These are phyloP conservation scores for Arthromyces matolae DNA, from an alignment of 768 basidiomycete genomes.

Conservation along the genomic window DNA sequence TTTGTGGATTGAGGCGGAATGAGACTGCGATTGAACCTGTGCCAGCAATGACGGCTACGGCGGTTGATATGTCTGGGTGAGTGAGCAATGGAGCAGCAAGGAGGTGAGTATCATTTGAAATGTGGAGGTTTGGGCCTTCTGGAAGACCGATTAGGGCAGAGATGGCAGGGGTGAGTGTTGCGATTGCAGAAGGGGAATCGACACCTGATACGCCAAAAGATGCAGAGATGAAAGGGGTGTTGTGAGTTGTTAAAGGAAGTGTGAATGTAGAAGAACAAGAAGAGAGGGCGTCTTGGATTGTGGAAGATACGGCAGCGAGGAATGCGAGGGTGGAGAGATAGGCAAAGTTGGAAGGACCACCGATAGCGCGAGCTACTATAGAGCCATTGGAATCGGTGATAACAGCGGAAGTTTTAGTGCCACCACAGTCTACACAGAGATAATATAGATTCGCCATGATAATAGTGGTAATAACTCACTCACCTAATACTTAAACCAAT, in stretches of 20 bases:
- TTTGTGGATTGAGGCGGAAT: conserved; percentile 43
- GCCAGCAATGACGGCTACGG: conserved; percentile 73
- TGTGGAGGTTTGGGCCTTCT: conserved; percentile 46
- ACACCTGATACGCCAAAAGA: conserved; percentile 87
- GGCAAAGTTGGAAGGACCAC: conserved; percentile 83
- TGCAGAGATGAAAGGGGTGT: conserved; percentile 54
- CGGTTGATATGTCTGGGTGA: conserved; percentile 54
- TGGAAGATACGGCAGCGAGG: conserved; percentile 44
- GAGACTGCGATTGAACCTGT: conserved; percentile 78
- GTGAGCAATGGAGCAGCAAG: conserved; percentile 74
- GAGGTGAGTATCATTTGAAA: conserved; percentile 83
- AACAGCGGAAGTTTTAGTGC: conserved; percentile 81
- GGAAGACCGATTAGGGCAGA: conserved; percentile 59
- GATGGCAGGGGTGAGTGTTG: conserved; percentile 49
- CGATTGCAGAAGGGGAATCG: conserved; percentile 65
- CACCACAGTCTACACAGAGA: conserved; percentile 86
- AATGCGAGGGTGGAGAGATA: conserved; percentile 69
- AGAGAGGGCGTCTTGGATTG: conserved; percentile 54
- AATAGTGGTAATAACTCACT: not conserved
- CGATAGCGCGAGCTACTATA: conserved; percentile 62
- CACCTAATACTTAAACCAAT: too few relatives aligned
- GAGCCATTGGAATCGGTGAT: conserved; percentile 56
- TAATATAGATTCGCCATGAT: conserved; percentile 33
- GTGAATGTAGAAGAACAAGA: conserved; percentile 36
- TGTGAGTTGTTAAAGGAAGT: conserved; percentile 27